These are phyloP conservation scores for Celoporthe dispersa DNA, from an alignment of 2,329 filamentous ascomycete species.

Conservation along the genomic window DNA sequence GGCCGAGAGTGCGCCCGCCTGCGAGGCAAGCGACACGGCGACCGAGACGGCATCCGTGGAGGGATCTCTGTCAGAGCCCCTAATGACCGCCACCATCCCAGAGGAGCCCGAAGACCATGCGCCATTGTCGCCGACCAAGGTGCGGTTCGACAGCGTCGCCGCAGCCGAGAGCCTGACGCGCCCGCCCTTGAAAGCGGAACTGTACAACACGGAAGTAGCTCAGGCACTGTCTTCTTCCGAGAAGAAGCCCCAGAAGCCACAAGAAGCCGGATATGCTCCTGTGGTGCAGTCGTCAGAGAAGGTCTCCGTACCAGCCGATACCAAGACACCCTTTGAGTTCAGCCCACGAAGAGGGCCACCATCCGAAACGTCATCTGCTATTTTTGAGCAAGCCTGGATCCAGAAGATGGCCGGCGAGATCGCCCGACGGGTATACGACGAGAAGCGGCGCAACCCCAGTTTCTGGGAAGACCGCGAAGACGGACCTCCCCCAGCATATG, in stretches of 20 bases:
- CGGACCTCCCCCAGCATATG: conserved; percentile 65
- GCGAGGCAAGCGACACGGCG: conserved; percentile 50
- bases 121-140: conserved; percentile 41
- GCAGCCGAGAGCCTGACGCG: conserved; percentile 37
- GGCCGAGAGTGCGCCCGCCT: conserved; percentile 47
- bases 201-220: conserved; percentile 37
- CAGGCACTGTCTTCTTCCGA: conserved; percentile 33
- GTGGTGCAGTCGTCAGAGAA: conserved; percentile 36
- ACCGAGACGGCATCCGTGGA: conserved; percentile 61
- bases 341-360: conserved; percentile 40
- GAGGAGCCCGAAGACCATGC: conserved; percentile 62
- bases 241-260: conserved; percentile 18
- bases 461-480: conserved; percentile 62
- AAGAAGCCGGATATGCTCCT: conserved; percentile 5
- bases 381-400: conserved; percentile 83
- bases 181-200: conserved; percentile 41
- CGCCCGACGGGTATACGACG: conserved; percentile 82
- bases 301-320: conserved; percentile 33
- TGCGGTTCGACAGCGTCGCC: conserved; percentile 46
- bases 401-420: conserved; percentile 95
- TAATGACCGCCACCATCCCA: conserved; percentile 59
- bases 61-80: conserved; percentile 64
- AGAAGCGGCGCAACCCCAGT: conserved; percentile 66
- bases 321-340: conserved; percentile 39
- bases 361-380: conserved; percentile 60